phyloP scores from a whole-genome alignment of 2,329 filamentous ascomycete genomes.

The Trichoderma lentiforme region DNA sequence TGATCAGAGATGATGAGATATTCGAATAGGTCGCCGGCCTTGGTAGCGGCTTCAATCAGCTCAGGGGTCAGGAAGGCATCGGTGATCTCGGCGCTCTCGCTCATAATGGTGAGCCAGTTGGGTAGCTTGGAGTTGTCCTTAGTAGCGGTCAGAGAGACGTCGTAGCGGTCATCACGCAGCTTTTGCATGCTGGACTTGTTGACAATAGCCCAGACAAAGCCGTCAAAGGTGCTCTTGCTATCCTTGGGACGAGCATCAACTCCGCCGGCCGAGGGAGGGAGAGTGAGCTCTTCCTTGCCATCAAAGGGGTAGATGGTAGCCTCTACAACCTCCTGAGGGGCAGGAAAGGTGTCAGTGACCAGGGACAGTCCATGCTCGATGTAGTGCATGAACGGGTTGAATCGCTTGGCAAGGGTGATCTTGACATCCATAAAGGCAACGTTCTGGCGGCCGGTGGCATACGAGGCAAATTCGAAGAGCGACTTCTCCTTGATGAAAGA shows the following conservation, averaged over 20 bases:
- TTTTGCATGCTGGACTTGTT: constrained; percentile 93
- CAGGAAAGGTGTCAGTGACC: constrained; percentile 72
- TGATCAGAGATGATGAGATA: constrained; percentile 89
- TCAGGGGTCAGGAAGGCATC: constrained; percentile 85
- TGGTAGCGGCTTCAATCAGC: constrained; percentile 72
- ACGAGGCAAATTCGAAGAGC: constrained; percentile 79
- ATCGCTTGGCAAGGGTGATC: constrained; percentile 77
- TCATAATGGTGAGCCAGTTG: constrained; percentile 90
- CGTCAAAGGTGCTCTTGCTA: constrained; percentile 71
- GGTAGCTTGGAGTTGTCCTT: constrained; percentile 92
- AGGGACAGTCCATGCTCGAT: constrained; percentile 69
- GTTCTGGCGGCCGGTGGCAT: constrained; percentile 90
- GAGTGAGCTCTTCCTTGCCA: constrained; percentile 77
- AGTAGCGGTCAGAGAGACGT: constrained; percentile 86
- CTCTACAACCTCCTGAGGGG: constrained; percentile 70
- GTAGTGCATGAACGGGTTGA: constrained; percentile 66
- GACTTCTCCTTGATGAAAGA: constrained; percentile 77
- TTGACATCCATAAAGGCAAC: constrained; percentile 86
- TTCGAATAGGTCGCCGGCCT: constrained; percentile 75
- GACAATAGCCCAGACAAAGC: constrained; percentile 91
- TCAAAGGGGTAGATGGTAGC: constrained; percentile 85
- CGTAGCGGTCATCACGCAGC: constrained; percentile 88
- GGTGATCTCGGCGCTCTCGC: constrained; percentile 91
- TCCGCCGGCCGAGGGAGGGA: constrained; percentile 62
- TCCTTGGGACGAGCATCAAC: constrained; percentile 53